Base-by-base conservation (phyloP, 805 yeast species). In the Ascoidea rubescens region DNA sequence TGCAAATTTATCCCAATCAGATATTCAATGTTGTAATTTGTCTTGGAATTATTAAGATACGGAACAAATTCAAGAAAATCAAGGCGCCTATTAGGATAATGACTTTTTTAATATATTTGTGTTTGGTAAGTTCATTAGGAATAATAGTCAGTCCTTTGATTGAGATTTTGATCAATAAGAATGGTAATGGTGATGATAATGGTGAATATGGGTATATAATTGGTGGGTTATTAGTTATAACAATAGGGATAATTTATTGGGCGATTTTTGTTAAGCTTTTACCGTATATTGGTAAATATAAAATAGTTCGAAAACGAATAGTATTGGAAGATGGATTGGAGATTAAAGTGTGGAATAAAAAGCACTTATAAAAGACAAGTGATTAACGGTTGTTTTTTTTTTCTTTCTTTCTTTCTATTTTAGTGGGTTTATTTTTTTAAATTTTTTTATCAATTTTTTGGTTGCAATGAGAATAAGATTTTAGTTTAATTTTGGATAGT, bases 11-110 rank as follows among this genome's bases (percentile, higher is more conserved):
- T 48, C 67, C 68, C 4, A 64, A 64, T 50, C 68, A 64, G 45
- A 50, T 64, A 8, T 77, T 75, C 53, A 65, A 71, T 16, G 72
- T 69, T 0, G 60, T 75, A n/a, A 68, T 72, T 5, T 73, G 78
- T 4, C 50, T 71, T 21, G 83, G 83, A 0, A 60, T 78, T 1
- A 68, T 76, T 46, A 62, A 78, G 5, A 55, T 77, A 4, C 64
- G 81, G 51, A 64, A 54, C 44, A 62, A 74, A 50, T 63, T 69
- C 49, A 77, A 79, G 0, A 71, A 68, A 1, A 58, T 70, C n/a
- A 60, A 54, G 30, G 73, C 80, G 0, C 73, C 77, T 1, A 71
- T 76, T 21, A 64, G 71, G 50, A 69, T 79, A 14, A 30, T 46
- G 5, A 44, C 53, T 16, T 12, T n/a, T 7, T 21, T 47, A 14